Evolutionary conservation across 176 grass and related monocot genomes (phyloP).

Genomic region (Cymbopogon citratus): DNA sequence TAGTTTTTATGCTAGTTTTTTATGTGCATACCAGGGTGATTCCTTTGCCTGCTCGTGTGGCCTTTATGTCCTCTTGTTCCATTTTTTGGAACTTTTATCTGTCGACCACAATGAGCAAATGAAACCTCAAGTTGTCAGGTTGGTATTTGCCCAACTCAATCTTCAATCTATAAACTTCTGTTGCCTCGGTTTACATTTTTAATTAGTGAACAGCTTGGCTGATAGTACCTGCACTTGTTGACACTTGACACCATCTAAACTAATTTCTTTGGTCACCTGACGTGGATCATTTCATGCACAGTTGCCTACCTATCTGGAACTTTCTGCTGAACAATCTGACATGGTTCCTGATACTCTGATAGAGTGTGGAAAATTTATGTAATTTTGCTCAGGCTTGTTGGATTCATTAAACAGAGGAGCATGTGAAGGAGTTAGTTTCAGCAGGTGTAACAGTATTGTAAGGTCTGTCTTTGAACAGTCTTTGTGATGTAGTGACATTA

Average conservation of each 20-base stretch:
- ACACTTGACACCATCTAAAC: background rate
- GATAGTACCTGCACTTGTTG: background rate
- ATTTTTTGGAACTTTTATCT: constrained; percentile 97
- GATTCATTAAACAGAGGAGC: background rate
- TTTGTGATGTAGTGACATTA: background rate
- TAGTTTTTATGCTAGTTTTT: constrained; percentile 8
- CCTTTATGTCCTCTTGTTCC: constrained; percentile 93
- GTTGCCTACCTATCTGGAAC: background rate
- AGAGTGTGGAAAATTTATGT: background rate
- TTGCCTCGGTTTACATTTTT: background rate
- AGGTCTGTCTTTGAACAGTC: background rate
- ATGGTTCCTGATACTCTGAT: background rate
- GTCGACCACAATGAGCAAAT: constrained; percentile 85
- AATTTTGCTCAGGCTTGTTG: background rate
- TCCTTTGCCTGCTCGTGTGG: constrained; percentile 83
- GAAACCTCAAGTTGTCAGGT: constrained; percentile 39
- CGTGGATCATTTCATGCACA: background rate
- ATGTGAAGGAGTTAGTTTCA: background rate
- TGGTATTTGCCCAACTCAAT: constrained; percentile 21
- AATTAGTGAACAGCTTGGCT: no score
- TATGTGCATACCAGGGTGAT: constrained; percentile 50
- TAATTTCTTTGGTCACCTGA: background rate
- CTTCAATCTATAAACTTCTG: background rate
- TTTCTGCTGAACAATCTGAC: background rate
- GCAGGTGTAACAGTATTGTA: background rate